A percentile compares a stretch with the other conserved stretches of the same genome.
Evolutionary conservation across 768 basidiomycete species (phyloP).

Genomic region (Podaxis sp.): DNA sequence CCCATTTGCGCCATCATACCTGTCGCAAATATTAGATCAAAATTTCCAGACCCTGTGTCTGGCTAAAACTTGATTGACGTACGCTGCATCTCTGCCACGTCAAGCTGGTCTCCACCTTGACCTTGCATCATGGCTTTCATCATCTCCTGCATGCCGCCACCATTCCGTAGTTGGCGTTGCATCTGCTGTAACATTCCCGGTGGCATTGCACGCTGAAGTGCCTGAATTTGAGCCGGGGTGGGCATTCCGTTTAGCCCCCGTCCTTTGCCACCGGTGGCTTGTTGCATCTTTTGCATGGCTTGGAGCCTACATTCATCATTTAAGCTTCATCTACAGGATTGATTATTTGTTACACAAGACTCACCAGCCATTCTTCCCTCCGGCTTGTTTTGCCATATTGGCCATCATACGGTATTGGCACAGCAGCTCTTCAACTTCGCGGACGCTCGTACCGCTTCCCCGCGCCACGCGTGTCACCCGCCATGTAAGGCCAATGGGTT

Average conservation of each 20-base stretch:
- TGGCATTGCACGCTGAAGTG: slow-evolving; percentile 94
- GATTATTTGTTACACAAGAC: slow-evolving; percentile 16
- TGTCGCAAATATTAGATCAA: slow-evolving; percentile 23
- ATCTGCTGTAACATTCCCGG: slow-evolving; percentile 95
- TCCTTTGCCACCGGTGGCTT: slow-evolving; percentile 79
- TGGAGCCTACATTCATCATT: slow-evolving; percentile 48
- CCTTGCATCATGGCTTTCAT: slow-evolving; percentile 98
- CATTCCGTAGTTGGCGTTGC: slow-evolving; percentile 74
- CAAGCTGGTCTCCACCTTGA: slow-evolving; percentile 82
- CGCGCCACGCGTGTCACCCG: slow-evolving; percentile 86
- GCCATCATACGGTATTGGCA: slow-evolving; percentile 99
- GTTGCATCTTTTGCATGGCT: slow-evolving; percentile 92
- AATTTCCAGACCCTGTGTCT: background rate
- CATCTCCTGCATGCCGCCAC: slow-evolving; percentile 95
- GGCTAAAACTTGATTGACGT: slow-evolving; percentile 20
- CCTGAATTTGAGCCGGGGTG: slow-evolving; percentile 88
- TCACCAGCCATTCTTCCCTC: slow-evolving; percentile 93
- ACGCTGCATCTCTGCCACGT: slow-evolving; percentile 96
- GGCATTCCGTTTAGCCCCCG: slow-evolving; percentile 87
- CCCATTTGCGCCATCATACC: slow-evolving; percentile 92
- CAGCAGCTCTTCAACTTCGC: slow-evolving; percentile 96
- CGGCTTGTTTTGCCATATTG: slow-evolving; percentile 97
- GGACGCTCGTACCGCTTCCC: slow-evolving; percentile 90
- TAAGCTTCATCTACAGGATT: background rate
- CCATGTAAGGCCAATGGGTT: slow-evolving; percentile 84